Evolutionary conservation across 345 rosid genomes (phyloP), one percentile per base, ranked within the genome.

Genomic region (Combretum micranthum): DNA sequence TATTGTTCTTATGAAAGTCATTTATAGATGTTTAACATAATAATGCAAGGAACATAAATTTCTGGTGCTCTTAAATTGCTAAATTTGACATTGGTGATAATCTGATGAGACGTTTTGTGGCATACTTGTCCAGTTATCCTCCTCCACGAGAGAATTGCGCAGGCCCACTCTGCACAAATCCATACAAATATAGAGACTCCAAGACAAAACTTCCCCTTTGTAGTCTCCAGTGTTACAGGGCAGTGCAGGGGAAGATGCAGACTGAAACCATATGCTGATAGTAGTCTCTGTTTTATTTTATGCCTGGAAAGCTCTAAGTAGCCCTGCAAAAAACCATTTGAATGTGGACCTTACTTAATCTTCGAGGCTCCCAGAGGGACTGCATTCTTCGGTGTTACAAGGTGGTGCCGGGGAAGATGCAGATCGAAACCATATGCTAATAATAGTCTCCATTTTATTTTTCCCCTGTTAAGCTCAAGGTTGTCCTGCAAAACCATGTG

Each of bases 161-260:
- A 0, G 94, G 88, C 52, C 97, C 97, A 37, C 68, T 79, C 0
- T 93, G 96, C 61, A 65, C 77, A 18, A 93, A 87, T 57, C 82
- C 95, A 1, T 89, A 72, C 79, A 89, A 59, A 74, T 93, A 93
- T 54, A 79, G 96, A n/a, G 85, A 93, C 76, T 85, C 97, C 2
- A 89, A 89, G 77, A 76, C 91, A 0, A 85, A 80, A 67, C 72
- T 83, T 53, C 97, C 99, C 44, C 93, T 93, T 19, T 89, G 99
- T 79, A 93, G 99, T 69, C 84, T 93, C 58, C 68, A 70, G 61
- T 93, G 99, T 71, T 93, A 93, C 79, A 89, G 80, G 74, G 96
- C 91, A 46, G 62, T 89, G 66, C 86, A 77, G 65, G 80, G 65
- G 54, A 80, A 69, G 63, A 68, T 44, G 37, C 50, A 20, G 15